Base-by-base conservation (phyloP, 768 basidiomycete species). In the Boletus bicolor region DNA sequence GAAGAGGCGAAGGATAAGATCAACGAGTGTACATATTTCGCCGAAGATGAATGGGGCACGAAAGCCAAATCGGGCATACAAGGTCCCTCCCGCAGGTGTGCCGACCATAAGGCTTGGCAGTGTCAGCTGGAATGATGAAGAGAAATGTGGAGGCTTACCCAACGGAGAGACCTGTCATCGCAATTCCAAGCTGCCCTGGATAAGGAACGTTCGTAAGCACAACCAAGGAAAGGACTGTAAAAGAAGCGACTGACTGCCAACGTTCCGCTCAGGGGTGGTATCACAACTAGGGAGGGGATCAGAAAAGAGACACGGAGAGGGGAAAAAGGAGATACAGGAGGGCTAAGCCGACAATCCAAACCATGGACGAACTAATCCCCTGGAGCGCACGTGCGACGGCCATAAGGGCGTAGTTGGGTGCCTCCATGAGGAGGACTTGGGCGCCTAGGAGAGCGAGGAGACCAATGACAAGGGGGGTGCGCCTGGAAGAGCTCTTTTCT, bases 261-360 rank as follows among this genome's bases (percentile, higher is more conserved):
- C 63, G 6, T 76, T 63, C 39, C 70, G 56, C 55, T 78, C 75
- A 11, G 84, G 82, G 3, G 79, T 75, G 26, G 76, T 76, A 58
- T 86, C 85, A 56, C 82, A 84, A 39, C 84, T 85, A 39, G 28
- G 4, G 45, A 45, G 30, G n/a, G 19, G 10, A 46, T 72, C 12
- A 73, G 56, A 14, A 51, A 15, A 21, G 4, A 46, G 8, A 44
- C 2, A 4, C 0, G 19, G 8, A n/a, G 12, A 3, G 37, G 11
- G 5, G 41, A 6, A 5, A 19, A 12, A 41, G 10, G 37, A 60
- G 73, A 63, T 62, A 84, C 83, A 85, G 65, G 30, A 86, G 72
- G 26, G 84, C 83, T 34, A 86, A 61, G 2, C 84, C 84, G 19
- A 84, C 79, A 0, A 83, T 76, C 84, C 83, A 86, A 9, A 86